Base-by-base conservation (phyloP, 2,329 filamentous ascomycete species). In the Colletotrichum theobromicola region DNA sequence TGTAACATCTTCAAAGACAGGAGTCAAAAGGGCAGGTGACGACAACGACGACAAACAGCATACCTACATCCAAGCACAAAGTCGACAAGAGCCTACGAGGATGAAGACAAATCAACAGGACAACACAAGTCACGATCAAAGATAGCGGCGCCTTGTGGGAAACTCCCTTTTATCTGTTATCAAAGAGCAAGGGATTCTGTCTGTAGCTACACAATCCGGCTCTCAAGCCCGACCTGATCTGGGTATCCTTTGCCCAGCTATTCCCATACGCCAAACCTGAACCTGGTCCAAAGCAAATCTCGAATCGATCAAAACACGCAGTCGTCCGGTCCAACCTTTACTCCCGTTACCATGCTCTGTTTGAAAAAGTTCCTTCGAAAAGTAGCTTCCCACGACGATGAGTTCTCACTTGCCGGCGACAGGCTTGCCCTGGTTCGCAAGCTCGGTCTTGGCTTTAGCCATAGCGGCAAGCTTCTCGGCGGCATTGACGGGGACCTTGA, bases 101-200 rank as follows among this genome's bases (percentile, higher is more conserved):
- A n/a, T n/a, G 34, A 32, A 32, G 30, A 32, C 30, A 32, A 32
- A 9, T 3, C 9, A 32, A 18, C 35, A 18, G 18, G 7, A 37
- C 35, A 8, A 18, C 35, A 9, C 16, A 4, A 4, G 4, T 37
- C 7, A 9, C 35, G 10, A 21, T 13, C 4, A 21, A 46, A 0
- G 2, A 46, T 3, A 46, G 0, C n/a, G 0, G 9, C 42, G 0
- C 1, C 7, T 46, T 46, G 42, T 13, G 10, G 42, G 42, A 46
- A 46, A 1, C 42, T 46, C 42, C 42, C 42, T 46, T 46, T 46
- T 21, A 46, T 46, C n/a, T 6, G 42, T 21, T 46, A 46, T 10
- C 1, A 46, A 21, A 21, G 42, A 46, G 42, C 10, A 34, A 46
- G 21, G 21, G 42, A 18, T 1, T 46, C 10, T 46, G 42, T 46